Conservation (phyloP, 2,329 filamentous ascomycete species). For the Pleurostoma richardsiae region DNA sequence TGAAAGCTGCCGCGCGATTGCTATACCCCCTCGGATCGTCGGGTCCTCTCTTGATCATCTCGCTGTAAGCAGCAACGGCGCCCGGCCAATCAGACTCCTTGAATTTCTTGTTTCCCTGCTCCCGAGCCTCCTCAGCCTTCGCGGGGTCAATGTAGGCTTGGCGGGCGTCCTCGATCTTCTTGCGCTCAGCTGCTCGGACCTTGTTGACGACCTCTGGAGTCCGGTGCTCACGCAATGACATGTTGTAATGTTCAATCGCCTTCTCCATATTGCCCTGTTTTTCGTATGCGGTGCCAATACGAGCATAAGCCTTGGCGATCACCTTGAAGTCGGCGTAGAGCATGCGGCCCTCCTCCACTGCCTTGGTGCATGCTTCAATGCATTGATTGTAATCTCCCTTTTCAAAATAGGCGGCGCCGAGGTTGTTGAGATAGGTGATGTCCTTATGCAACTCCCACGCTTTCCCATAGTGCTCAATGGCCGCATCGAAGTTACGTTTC, state of each 20-base stretch:
- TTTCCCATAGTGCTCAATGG: slow-evolving; percentile 89
- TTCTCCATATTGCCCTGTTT: slow-evolving; percentile 74
- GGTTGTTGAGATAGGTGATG: slow-evolving; percentile 95
- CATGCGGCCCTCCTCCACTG: slow-evolving; percentile 82
- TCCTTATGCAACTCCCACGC: slow-evolving; percentile 95
- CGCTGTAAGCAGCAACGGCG: slow-evolving; percentile 87
- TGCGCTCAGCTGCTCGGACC: slow-evolving; percentile 84
- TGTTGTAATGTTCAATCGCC: slow-evolving; percentile 87
- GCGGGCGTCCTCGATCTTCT: slow-evolving; percentile 70
- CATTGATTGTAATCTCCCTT: slow-evolving; percentile 89
- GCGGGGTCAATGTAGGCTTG: slow-evolving; percentile 81
- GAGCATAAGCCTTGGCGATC: slow-evolving; percentile 95
- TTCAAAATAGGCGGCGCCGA: slow-evolving; percentile 90
- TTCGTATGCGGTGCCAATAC: slow-evolving; percentile 92
- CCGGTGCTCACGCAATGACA: slow-evolving; percentile 91
- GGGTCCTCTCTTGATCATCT: slow-evolving; percentile 95
- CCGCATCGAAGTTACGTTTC: slow-evolving; percentile 94
- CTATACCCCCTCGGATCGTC: slow-evolving; percentile 92
- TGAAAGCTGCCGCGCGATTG: slow-evolving; percentile 93
- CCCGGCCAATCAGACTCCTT: slow-evolving; percentile 94
- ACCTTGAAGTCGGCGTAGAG: slow-evolving; percentile 96
- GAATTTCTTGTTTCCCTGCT: slow-evolving; percentile 94
- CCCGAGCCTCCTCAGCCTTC: slow-evolving; percentile 92
- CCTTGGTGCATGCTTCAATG: slow-evolving; percentile 82
- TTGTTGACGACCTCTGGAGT: slow-evolving; percentile 92